phyloP scores from a whole-genome alignment of 352 stramenopile genomes.

The Phytophthora pinifolia region DNA sequence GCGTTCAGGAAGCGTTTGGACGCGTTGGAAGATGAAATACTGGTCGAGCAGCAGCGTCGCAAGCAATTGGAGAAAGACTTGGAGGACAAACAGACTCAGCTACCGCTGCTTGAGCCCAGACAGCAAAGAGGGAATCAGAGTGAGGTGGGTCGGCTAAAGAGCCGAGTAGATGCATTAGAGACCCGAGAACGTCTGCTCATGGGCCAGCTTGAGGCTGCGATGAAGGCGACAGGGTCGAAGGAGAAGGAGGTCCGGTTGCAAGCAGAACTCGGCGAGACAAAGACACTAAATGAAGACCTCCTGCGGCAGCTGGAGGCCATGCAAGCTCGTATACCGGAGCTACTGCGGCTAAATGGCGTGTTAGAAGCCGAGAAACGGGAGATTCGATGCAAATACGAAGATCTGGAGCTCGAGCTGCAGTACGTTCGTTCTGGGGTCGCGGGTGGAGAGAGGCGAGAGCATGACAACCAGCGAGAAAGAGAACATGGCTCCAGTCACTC shows the following conservation, averaged over 20 bases:
- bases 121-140: slow-evolving; percentile 27
- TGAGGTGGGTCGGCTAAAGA: slow-evolving; percentile 48
- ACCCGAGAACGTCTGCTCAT: slow-evolving; percentile 66
- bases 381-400: slow-evolving; percentile 46
- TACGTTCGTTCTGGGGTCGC: slow-evolving; percentile 39
- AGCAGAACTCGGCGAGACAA: slow-evolving; percentile 34
- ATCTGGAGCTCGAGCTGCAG: slow-evolving; percentile 65
- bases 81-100: slow-evolving; percentile 42
- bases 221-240: slow-evolving; percentile 24
- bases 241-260: slow-evolving; percentile 31
- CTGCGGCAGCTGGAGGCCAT: slow-evolving; percentile 46
- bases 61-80: slow-evolving; percentile 67
- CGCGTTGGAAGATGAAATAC: slow-evolving; percentile 61
- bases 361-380: slow-evolving; percentile 50
- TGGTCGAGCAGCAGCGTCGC: slow-evolving; percentile 49
- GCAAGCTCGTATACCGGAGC: slow-evolving; percentile 43
- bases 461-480: slow-evolving; percentile 29
- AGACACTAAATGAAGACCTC: slow-evolving; percentile 47
- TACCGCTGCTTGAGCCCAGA: slow-evolving; percentile 28
- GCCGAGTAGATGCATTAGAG: slow-evolving; percentile 65
- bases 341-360: slow-evolving; percentile 44
- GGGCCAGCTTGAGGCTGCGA: slow-evolving; percentile 46
- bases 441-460: slow-evolving; percentile 11
- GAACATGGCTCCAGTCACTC: slow-evolving; percentile 25
- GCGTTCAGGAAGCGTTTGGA: slow-evolving; percentile 74